These are phyloP conservation scores for Apiotrichum siamense DNA, from an alignment of 1,284 basidiomycete genomes.

Conservation along the genomic window DNA sequence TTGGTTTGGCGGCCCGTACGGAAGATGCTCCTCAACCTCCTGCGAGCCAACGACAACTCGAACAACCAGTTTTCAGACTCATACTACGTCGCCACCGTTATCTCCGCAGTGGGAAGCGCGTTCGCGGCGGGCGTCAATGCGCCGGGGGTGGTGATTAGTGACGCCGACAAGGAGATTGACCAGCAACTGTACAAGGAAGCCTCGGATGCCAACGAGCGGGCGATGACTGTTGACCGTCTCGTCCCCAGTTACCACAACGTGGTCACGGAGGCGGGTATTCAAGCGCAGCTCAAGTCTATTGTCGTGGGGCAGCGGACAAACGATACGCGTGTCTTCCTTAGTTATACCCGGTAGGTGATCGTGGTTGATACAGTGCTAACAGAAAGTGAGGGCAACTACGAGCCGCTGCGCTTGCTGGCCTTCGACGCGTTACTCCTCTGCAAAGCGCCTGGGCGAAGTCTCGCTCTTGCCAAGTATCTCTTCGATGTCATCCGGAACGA, in stretches of 20 bases:
- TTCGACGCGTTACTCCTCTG: conserved; percentile 90
- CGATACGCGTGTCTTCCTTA: conserved; percentile 75
- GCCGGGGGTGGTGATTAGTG: conserved; percentile 3
- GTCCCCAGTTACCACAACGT: conserved; percentile 94
- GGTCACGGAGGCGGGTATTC: conserved; percentile 80
- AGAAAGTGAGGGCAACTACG: conserved; percentile 81
- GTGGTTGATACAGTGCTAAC: background rate
- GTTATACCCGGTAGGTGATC: conserved; percentile 69
- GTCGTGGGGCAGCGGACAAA: conserved; percentile 74
- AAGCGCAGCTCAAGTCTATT: conserved; percentile 76
- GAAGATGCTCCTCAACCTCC: conserved; percentile 80
- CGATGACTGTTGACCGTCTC: conserved; percentile 87
- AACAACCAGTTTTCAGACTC: conserved; percentile 87
- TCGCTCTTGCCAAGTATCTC: conserved; percentile 70
- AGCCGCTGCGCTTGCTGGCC: conserved; percentile 81
- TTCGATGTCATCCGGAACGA: conserved; percentile 85
- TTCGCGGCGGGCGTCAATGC: conserved; percentile 28
- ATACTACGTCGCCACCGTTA: conserved; percentile 80
- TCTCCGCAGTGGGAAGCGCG: conserved; percentile 65
- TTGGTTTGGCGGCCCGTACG: conserved; percentile 72
- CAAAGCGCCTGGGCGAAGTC: conserved; percentile 54
- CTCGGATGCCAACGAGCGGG: conserved; percentile 75
- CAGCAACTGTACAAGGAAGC: conserved; percentile 61
- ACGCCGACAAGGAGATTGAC: conserved; percentile 21
- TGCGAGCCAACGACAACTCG: conserved; percentile 92